Evolutionary conservation across 371 early-diverging fungal species (phyloP).

Genomic region (Rhizomucor pusillus): DNA sequence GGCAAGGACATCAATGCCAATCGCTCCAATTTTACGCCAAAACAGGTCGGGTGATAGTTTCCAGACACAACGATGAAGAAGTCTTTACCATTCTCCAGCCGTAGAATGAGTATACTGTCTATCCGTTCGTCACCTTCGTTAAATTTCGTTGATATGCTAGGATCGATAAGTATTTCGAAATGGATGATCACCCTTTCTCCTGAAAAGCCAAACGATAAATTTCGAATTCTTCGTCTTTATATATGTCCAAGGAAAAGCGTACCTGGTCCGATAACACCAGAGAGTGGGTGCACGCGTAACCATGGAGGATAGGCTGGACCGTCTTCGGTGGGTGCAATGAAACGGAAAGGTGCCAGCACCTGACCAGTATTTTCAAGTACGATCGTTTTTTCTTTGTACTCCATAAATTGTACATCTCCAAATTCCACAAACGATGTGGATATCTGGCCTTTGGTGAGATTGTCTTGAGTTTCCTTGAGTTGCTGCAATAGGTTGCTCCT

Average conservation of each 20-base stretch:
- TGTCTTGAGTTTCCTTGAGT: slow-evolving; percentile 78
- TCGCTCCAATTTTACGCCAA: slow-evolving; percentile 66
- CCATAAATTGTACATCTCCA: slow-evolving; percentile 75
- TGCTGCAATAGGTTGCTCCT: slow-evolving; percentile 64
- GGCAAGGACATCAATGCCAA: slow-evolving; percentile 59
- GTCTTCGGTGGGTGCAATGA: slow-evolving; percentile 65
- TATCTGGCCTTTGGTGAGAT: slow-evolving; percentile 72
- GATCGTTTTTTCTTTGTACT: slow-evolving; percentile 53
- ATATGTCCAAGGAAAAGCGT: slow-evolving; percentile 6
- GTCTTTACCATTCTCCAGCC: slow-evolving; percentile 79
- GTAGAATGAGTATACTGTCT: slow-evolving; percentile 79
- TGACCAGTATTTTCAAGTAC: slow-evolving; percentile 77
- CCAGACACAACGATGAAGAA: slow-evolving; percentile 78
- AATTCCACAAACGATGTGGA: slow-evolving; percentile 65
- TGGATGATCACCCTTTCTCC: slow-evolving; percentile 64
- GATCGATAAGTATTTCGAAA: slow-evolving; percentile 69
- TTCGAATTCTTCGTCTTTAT: too few relatives aligned
- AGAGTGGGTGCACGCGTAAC: slow-evolving; percentile 63
- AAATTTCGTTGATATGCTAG: slow-evolving; percentile 58
- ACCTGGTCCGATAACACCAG: slow-evolving; percentile 72
- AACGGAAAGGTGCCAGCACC: slow-evolving; percentile 67
- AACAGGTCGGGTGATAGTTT: slow-evolving; percentile 69
- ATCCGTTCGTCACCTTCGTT: slow-evolving; percentile 65
- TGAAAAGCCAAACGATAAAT: background rate
- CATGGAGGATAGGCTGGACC: slow-evolving; percentile 58